A percentile compares a stretch with the other conserved stretches of the same genome.
phyloP scores from a whole-genome alignment of 2,329 filamentous ascomycete species.

The Tympanopsis confertula region DNA sequence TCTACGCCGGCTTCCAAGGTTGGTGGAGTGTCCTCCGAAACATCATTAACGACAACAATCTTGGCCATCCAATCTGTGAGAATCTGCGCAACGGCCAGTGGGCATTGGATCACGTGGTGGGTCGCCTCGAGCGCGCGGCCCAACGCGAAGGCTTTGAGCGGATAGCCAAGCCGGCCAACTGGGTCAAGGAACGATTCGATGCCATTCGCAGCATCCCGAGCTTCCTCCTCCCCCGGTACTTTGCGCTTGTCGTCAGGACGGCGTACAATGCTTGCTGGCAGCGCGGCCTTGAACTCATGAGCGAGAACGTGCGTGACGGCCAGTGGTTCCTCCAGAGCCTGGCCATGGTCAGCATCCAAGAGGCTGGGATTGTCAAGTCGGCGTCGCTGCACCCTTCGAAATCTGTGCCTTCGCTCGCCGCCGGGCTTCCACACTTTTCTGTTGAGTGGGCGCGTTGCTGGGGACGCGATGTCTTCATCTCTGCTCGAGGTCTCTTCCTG shows the following conservation, averaged over 20 bases:
- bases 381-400: constrained; percentile 83
- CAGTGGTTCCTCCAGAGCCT: constrained; percentile 84
- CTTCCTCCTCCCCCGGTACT: constrained; percentile 86
- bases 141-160: constrained; percentile 47
- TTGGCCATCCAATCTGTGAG: constrained; percentile 86
- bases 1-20: constrained; percentile 94
- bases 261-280: constrained; percentile 78
- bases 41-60: constrained; percentile 77
- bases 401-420: constrained; percentile 74
- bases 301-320: constrained; percentile 62
- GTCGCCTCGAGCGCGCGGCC: constrained; percentile 63
- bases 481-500: constrained; percentile 79
- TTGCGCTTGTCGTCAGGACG: constrained; percentile 76
- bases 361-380: constrained; percentile 79
- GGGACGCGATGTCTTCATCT: constrained; percentile 96
- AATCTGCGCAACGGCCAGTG: constrained; percentile 85
- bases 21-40: constrained; percentile 90
- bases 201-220: constrained; percentile 75
- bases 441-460: constrained; percentile 92
- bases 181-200: constrained; percentile 77
- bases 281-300: constrained; percentile 68
- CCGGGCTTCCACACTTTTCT: constrained; percentile 86
- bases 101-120: constrained; percentile 79
- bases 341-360: constrained; percentile 82
- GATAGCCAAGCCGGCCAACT: constrained; percentile 56